Evolutionary conservation across 1,284 basidiomycete genomes (phyloP), one percentile per base, ranked within the genome.

Genomic region (Ceraceosorus bombacis): DNA sequence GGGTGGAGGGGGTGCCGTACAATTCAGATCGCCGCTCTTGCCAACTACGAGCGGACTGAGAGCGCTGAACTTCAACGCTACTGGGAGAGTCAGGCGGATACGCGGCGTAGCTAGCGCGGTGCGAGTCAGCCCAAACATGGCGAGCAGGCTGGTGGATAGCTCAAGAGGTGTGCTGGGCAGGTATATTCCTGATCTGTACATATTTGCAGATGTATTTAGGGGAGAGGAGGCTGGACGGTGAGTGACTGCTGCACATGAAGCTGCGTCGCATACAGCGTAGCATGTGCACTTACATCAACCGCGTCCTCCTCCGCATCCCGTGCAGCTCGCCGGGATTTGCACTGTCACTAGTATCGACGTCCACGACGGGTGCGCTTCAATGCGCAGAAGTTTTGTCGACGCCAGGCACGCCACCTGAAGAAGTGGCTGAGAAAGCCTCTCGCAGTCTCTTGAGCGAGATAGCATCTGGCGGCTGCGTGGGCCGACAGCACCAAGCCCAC

Each of bases 151-250:
- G 86, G 95, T 98, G 59, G 94, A 97, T 72, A 84, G 91, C 1
- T 86, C 90, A 8, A 85, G 95, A 49, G 89, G 88, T 2, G 83
- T 98, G 36, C 82, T 99, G 43, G 97, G 97, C 74, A 86, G 93
- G 4, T 97, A 90, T 79, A 95, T 98, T 63, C 94, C 94, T 37
- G 95, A 99, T 76, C 90, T 97, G 39, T 97, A 98, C 78, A 84
- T 99, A 38, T 95, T 97, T 77, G 95, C 95, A 1, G 95, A 98
- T 71, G 92, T 97, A 10, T 98, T 96, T 80, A 92, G 95, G 76
- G 93, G 93, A 7, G 89, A 92, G 36, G 95, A 98, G 64, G 90
- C 90, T 65, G 27, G 27, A 27, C 27, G 95, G 95, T 78, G 95
- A 91, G 58, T 59, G 59, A 59, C 58, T 56, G 13, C 38, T 40